Evolutionary conservation across 495 filamentous ascomycete species (phyloP).

Genomic region (Xanthoparmelia taractica): DNA sequence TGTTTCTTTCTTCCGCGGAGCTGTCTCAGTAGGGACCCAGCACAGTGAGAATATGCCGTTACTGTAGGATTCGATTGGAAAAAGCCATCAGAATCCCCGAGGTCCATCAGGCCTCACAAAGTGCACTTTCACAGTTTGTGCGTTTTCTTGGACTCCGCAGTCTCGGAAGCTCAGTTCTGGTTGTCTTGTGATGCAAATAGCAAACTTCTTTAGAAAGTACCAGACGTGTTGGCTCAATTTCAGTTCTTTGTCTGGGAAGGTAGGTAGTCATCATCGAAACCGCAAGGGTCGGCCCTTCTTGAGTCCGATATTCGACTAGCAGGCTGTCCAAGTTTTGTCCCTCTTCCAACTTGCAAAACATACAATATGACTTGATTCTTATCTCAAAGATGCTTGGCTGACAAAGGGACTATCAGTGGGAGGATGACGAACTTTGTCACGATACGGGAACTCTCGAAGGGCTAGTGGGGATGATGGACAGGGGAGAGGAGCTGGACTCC

Average conservation of each 20-base stretch:
- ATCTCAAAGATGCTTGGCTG: neutral
- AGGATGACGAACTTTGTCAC: constrained; percentile 61
- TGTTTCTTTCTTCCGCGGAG: neutral
- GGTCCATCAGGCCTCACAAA: neutral
- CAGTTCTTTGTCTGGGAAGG: neutral
- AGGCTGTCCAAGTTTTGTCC: neutral
- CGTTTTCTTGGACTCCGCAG: neutral
- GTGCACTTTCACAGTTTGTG: neutral
- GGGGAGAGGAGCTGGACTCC: constrained; percentile 44
- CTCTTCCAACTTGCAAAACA: neutral
- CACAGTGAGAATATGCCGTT: neutral
- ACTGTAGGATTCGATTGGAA: neutral
- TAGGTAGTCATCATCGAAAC: neutral
- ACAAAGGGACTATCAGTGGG: constrained; percentile 30
- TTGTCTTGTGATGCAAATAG: neutral
- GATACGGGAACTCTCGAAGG: constrained; percentile 73
- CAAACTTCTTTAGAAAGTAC: neutral
- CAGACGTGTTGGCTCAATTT: neutral
- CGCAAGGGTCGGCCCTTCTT: neutral
- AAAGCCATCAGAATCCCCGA: neutral
- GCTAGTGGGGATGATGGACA: constrained; percentile 65
- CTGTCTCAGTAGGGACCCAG: neutral
- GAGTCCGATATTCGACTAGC: neutral
- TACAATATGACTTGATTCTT: neutral
- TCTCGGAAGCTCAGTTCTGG: neutral